Base-by-base conservation (phyloP, 345 rosid species). In the Hevea brasiliensis region DNA sequence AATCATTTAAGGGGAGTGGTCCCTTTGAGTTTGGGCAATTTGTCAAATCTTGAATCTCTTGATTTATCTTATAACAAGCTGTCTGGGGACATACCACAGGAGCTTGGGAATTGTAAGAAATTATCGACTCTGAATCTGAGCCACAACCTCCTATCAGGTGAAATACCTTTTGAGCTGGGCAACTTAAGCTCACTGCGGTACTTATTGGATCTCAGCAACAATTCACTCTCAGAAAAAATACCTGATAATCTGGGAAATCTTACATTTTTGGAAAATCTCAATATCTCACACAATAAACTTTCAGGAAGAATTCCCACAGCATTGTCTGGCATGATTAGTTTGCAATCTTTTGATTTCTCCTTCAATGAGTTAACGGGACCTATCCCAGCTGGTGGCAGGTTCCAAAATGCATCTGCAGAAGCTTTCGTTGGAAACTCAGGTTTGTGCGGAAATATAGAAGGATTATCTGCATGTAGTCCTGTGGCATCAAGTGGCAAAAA, bases 161-260 rank as follows among this genome's bases (percentile, higher is more conserved):
- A 65, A 61, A 85, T 88, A 56, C 86, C 96, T 4, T 40, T 41
- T 0, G 81, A 82, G 78, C 74, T 90, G 0, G 87, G 89, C 11
- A 84, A 80, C 74, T 82, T 90, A 57, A 18, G 72, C 1, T 24
- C 47, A 3, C 44, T 90, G 77, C 87, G 76, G 81, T 75, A 59
- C 75, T 20, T 77, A 41, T 68, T 90, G 69, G 93, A 88, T 67
- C 89, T 90, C 45, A 87, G 96, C 78, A 82, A 89, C 84, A 90
- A 90, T 81, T 83, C 78, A 20, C 82, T 90, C 67, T 85, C 87
- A 3, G 91, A 90, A 60, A 29, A 65, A 40, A 88, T 88, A 64
- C 92, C 92, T 26, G 72, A 47, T 54, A 79, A 74, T 27, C 70
- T 90, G 18, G 80, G 74, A 54, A 82, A 73, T 80, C 89, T 90